phyloP scores from a whole-genome alignment of 1,284 basidiomycete genomes.

The Schizophyllum commune region DNA sequence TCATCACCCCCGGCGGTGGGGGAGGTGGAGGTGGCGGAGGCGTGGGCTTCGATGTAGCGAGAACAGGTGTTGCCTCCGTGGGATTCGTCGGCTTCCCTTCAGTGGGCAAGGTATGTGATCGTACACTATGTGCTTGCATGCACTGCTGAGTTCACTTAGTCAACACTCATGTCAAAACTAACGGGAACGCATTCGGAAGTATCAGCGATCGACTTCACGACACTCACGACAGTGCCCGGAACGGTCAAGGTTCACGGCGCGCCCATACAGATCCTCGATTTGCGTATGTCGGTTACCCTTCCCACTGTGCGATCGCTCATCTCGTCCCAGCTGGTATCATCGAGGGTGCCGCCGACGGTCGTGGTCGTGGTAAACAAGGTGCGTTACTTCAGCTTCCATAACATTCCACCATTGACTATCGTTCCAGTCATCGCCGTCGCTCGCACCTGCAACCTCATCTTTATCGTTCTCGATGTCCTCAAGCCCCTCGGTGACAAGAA shows the following conservation, averaged over 20 bases:
- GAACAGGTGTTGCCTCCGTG: slow-evolving; percentile 94
- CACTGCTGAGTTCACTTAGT: slow-evolving; percentile 37
- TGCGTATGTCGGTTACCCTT: slow-evolving; percentile 48
- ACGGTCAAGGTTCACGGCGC: slow-evolving; percentile 94
- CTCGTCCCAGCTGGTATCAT: slow-evolving; percentile 81
- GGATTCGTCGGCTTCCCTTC: slow-evolving; percentile 92
- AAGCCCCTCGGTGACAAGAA: slow-evolving; percentile 96
- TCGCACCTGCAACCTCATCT: slow-evolving; percentile 96
- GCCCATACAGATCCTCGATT: slow-evolving; percentile 80
- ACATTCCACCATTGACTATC: slow-evolving; percentile 11
- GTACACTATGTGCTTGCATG: slow-evolving; percentile 20
- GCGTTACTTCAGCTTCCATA: slow-evolving; percentile 4
- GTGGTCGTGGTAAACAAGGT: slow-evolving; percentile 94
- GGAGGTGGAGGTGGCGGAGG: slow-evolving; percentile 74
- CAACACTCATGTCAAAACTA: slow-evolving; percentile 95
- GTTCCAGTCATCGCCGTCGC: slow-evolving; percentile 53
- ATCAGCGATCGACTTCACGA: slow-evolving; percentile 99
- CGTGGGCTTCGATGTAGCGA: slow-evolving; percentile 92
- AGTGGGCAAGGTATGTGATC: slow-evolving; percentile 66
- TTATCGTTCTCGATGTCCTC: slow-evolving; percentile 96
- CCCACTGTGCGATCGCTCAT: background rate
- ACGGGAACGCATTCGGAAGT: slow-evolving; percentile 97
- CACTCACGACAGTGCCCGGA: slow-evolving; percentile 89
- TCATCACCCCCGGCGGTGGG: slow-evolving; percentile 74
- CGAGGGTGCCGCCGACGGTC: slow-evolving; percentile 97